Evolutionary conservation across 352 stramenopile species (phyloP), one percentile per base, ranked within the genome.

Genomic region (Aphanomyces invadans): DNA sequence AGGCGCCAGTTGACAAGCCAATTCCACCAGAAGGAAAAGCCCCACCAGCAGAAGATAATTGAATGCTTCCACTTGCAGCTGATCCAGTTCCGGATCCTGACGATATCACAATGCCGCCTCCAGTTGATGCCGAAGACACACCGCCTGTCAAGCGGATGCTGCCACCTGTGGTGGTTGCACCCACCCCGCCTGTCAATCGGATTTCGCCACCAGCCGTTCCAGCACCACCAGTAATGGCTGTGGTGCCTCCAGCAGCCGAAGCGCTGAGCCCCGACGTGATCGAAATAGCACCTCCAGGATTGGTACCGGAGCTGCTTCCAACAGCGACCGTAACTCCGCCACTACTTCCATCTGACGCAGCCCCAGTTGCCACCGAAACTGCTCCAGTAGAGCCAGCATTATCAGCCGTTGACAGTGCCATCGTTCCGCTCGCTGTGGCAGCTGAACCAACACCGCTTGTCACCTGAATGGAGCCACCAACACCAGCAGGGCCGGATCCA

Each of bases 131-230:
- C 21, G 49, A 32, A 17, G 60, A 67, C 23, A 44, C 33, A 10
- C 60, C 60, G 23, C 60, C 60, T 5, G 29, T 67, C 11, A 67
- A 31, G 3, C 19, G 23, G 26, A 67, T 48, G 25, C 15, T 48
- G 11, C 60, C 60, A 44, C 60, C 60, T 2, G 60, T 67, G 23
- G 15, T 33, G 17, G 60, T 67, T n/a, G 60, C 9, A 21, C 23
- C 60, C 12, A 11, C 21, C 10, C 60, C 60, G 31, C 46, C 60
- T 19, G 36, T 28, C 15, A 67, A 44, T 36, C 31, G 46, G 57
- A 67, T 31, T n/a, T 59, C 19, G n/a, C 60, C 60, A 57, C 60
- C 60, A 39, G 26, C 49, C 5, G 31, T 33, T 19, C 60, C 60
- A 57, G 45, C n/a, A 32, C 60, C 60, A 59, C 46, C 46, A 32